Evolutionary conservation across 2,329 filamentous ascomycete genomes (phyloP), one percentile per base, ranked within the genome.

Genomic region (Botryotinia globosa): DNA sequence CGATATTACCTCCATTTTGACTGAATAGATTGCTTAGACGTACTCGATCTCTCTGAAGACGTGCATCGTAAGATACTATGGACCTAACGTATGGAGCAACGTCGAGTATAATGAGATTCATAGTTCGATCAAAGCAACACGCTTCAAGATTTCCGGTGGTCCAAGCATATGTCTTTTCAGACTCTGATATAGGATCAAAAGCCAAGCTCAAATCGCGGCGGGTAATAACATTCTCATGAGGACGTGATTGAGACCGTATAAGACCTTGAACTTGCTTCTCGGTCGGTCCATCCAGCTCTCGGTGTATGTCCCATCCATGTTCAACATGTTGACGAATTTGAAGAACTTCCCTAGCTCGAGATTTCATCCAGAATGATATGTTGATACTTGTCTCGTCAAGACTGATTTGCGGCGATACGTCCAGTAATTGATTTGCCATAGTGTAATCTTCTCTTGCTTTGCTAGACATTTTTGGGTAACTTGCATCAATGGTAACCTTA

Each of bases 41-140:
- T 12, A 88, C 80, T 18, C 93, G 88, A 75, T 93, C 88, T 74
- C 89, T 85, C 78, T 94, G 91, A 1, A 96, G 86, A 1, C 85
- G 86, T 32, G 89, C 84, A 77, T 98, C 95, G 79, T 91, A 92
- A 0, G 90, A 86, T 2, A 95, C 90, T 74, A 99, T 98, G 54
- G 87, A 86, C 18, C 97, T 92, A n/a, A 98, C 88, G 80, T 93
- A 98, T 0, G 97, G 96, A 0, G 94, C 94, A 2, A 98, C 85
- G 75, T 99, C 96, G 20, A 91, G 83, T 0, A 88, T 86, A 45
- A 97, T 88, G 32, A 90, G 84, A 0, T 82, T 81, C 77, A 92
- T 83, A 0, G 89, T 89, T 61, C 92, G 89, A 77, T 97, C 94
- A 76, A 97, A 94, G 0, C 91, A 89, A 0, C 93, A 94, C 0